Conservation (phyloP, 306 rosid genomes). For the Corylus avellana region DNA sequence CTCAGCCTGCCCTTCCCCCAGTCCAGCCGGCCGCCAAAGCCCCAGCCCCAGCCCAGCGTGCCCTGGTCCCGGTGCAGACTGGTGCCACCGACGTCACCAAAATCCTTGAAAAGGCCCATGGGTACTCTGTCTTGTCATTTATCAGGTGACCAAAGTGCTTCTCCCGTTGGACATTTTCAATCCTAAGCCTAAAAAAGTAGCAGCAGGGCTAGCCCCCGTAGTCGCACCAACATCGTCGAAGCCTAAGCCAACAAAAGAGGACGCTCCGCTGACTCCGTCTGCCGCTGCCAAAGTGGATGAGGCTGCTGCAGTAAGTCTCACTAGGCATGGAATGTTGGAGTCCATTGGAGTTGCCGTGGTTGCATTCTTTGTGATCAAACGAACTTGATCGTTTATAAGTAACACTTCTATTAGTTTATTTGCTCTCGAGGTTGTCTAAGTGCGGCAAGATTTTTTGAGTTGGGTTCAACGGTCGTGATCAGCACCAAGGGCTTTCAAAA, state of each 20-base stretch:
- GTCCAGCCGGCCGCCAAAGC: background rate
- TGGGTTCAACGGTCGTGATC: slow-evolving; percentile 11
- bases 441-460: background rate
- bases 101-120: slow-evolving; percentile 40
- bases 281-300: background rate
- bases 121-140: slow-evolving; percentile 35
- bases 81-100: slow-evolving; percentile 28
- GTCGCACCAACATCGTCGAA: slow-evolving; percentile 2
- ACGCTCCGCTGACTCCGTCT: slow-evolving; percentile 1
- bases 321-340: slow-evolving; percentile 16
- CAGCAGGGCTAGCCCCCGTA: background rate
- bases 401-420: background rate
- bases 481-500: slow-evolving; percentile 27
- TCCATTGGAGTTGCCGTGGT: slow-evolving; percentile 20
- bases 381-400: slow-evolving; percentile 20
- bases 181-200: slow-evolving; percentile 27
- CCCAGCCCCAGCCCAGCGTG: background rate
- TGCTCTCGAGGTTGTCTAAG: background rate
- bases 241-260: background rate
- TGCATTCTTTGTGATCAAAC: background rate
- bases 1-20: background rate
- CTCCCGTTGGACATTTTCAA: slow-evolving; percentile 36
- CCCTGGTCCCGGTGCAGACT: background rate
- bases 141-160: slow-evolving; percentile 35
- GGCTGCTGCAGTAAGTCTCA: background rate